A percentile compares a stretch with the other conserved stretches of the same genome.
Conservation (phyloP, 2,329 filamentous ascomycete genomes). For the Dryadomyces quercivorus region DNA sequence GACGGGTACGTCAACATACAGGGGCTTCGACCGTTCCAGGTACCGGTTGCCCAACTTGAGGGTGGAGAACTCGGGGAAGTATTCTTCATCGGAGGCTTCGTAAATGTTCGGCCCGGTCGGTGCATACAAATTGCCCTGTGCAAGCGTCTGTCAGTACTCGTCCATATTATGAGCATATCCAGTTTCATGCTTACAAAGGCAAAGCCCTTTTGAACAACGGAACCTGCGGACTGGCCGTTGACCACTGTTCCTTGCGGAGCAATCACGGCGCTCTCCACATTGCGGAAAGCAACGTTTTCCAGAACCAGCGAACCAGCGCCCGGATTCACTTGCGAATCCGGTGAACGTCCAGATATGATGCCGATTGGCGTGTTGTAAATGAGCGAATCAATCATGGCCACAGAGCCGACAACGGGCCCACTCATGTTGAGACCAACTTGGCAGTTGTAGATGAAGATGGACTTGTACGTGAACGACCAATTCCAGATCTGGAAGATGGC, state of each 20-base stretch:
- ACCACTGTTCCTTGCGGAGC: constrained; percentile 33
- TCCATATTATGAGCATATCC: background rate
- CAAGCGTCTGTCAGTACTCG: background rate
- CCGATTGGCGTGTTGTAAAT: constrained; percentile 62
- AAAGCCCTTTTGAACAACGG: constrained; percentile 42
- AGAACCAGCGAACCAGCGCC: constrained; percentile 32
- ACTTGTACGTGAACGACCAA: constrained; percentile 67
- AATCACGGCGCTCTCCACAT: constrained; percentile 29
- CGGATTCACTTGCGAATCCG: constrained; percentile 18
- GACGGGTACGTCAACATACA: constrained; percentile 50
- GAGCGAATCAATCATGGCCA: constrained; percentile 62
- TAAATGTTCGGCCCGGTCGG: constrained; percentile 30
- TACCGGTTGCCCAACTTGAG: constrained; percentile 44
- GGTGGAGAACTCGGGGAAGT: constrained; percentile 33
- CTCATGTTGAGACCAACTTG: constrained; percentile 56
- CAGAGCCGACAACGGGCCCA: constrained; percentile 59
- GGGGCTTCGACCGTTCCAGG: constrained; percentile 66
- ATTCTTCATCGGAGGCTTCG: constrained; percentile 26
- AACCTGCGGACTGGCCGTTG: constrained; percentile 33
- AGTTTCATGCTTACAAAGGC: constrained; percentile 14
- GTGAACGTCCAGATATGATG: constrained; percentile 46
- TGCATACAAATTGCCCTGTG: constrained; percentile 54
- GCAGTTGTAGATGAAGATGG: constrained; percentile 49
- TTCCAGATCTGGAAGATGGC: constrained; percentile 64
- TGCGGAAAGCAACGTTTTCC: constrained; percentile 33